Evolutionary conservation across 2,329 filamentous ascomycete genomes (phyloP).

Genomic region (Phyllosticta citrichinensis): DNA sequence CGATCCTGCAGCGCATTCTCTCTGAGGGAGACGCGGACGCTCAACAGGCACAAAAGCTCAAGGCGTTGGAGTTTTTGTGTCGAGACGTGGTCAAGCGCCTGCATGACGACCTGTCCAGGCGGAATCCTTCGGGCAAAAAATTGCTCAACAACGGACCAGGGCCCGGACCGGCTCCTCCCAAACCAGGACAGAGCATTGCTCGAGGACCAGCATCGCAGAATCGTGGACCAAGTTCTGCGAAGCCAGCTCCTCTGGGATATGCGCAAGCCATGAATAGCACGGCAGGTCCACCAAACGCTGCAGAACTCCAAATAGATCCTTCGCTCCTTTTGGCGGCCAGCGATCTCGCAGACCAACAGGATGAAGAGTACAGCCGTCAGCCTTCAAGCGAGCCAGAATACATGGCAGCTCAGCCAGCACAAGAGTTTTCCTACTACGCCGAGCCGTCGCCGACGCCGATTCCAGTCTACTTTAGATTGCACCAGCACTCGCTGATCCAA

Average conservation of each 20-base stretch:
- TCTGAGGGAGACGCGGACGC: slow-evolving; percentile 42
- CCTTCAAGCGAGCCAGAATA: slow-evolving; percentile 1
- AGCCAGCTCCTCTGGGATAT: slow-evolving; percentile 2
- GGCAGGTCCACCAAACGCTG: slow-evolving; percentile 24
- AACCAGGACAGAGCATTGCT: not conserved
- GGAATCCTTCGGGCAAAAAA: slow-evolving; percentile 40
- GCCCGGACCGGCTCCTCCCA: slow-evolving; percentile 28
- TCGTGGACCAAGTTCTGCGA: not conserved
- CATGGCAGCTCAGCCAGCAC: not conserved
- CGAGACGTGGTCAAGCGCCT: slow-evolving; percentile 70
- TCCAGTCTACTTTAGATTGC: slow-evolving; percentile 59
- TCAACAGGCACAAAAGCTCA: slow-evolving; percentile 45
- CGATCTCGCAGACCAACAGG: slow-evolving; percentile 24
- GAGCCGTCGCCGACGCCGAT: slow-evolving; percentile 24
- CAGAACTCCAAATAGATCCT: slow-evolving; percentile 53
- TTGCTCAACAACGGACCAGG: slow-evolving; percentile 30
- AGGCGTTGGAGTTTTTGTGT: slow-evolving; percentile 60
- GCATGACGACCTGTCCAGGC: slow-evolving; percentile 54
- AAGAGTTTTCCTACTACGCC: slow-evolving; percentile 8
- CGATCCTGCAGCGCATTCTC: slow-evolving; percentile 46
- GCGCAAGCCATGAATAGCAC: slow-evolving; percentile 13
- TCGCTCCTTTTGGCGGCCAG: slow-evolving; percentile 50
- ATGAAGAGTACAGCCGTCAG: not conserved
- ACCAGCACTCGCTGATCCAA: slow-evolving; percentile 50
- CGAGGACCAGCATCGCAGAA: not conserved